Evolutionary conservation across 768 basidiomycete species (phyloP), one percentile per base, ranked within the genome.

Genomic region (Pluteus cervinus): DNA sequence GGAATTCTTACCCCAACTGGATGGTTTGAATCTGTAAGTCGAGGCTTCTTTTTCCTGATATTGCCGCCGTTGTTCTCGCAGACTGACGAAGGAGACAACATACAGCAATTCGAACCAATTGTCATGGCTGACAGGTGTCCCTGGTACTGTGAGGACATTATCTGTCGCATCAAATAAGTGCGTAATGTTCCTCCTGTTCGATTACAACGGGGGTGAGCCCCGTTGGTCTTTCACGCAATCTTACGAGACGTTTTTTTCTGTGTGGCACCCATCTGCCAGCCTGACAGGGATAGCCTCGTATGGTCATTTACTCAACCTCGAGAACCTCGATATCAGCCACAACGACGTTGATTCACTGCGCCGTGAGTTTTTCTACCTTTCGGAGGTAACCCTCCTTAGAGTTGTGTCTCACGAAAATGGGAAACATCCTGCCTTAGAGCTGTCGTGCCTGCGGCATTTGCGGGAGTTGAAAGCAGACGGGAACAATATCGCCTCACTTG

Each of bases 401-500:
- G 37, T 30, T 34, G 37, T 36, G 45, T 40, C 38, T 39, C 46
- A 42, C 42, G 25, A 26, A 26, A 26, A 18, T 24, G 40, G 20
- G 22, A 26, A 2, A 12, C 44, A 28, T 40, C 31, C 43, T 48
- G 31, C 39, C 36, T 41, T 54, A 96, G 92, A 96, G 56, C 67
- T 98, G 20, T 72, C 75, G 43, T 88, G 86, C 56, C 72, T 98
- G 39, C 73, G 77, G 43, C 89, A 88, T 55, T 66, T 98, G 39
- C 76, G 89, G 24, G 91, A 97, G 56, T 75, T 99, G 37, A 83
- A 77, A 39, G 86, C 86, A n/a, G 90, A 98, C 54, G 75, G 77
- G 36, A 98, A 97, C 62, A 70, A 68, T 54, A 82, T 99, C 46
- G 61, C 56, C 12, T 78, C 71, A 52, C 49, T 89, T 11, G 79